Percentiles rank a stretch among this genome's conserved stretches.
Conservation (phyloP, 257 asterid species). For the Mentha longifolia region DNA sequence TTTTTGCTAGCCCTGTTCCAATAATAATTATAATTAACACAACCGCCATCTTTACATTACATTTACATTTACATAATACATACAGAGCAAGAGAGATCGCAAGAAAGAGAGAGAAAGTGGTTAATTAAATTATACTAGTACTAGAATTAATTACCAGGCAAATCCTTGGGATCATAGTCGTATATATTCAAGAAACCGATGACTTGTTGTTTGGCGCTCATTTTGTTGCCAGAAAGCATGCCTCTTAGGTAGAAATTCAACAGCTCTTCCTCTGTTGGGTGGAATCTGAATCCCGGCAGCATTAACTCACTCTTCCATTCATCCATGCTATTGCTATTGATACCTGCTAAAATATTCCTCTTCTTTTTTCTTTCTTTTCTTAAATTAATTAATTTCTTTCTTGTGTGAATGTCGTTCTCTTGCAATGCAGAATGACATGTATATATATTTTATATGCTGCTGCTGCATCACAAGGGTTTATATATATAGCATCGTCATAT, state of each 20-base stretch:
- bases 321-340: no score
- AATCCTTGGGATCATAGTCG: constrained; percentile 65
- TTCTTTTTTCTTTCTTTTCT: background rate
- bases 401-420: no score
- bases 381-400: background rate
- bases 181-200: constrained; percentile 74
- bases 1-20: constrained; percentile 62
- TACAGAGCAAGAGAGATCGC: background rate
- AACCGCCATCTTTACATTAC: background rate
- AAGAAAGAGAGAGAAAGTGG: no score
- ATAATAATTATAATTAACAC: background rate
- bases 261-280: constrained; percentile 84
- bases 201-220: constrained; percentile 49
- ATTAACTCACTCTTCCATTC: constrained; percentile 35
- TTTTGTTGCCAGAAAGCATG: constrained; percentile 45
- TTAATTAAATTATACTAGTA: no score
- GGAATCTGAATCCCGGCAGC: constrained; percentile 82
- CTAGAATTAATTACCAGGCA: constrained; percentile 64
- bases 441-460: no score
- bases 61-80: background rate
- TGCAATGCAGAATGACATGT: no score
- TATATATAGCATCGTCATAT: no score
- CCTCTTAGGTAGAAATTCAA: constrained; percentile 63
- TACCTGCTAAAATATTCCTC: background rate
- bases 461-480: no score